Evolutionary conservation across 352 stramenopile genomes (phyloP).

Genomic region (Phytophthora crassamura): DNA sequence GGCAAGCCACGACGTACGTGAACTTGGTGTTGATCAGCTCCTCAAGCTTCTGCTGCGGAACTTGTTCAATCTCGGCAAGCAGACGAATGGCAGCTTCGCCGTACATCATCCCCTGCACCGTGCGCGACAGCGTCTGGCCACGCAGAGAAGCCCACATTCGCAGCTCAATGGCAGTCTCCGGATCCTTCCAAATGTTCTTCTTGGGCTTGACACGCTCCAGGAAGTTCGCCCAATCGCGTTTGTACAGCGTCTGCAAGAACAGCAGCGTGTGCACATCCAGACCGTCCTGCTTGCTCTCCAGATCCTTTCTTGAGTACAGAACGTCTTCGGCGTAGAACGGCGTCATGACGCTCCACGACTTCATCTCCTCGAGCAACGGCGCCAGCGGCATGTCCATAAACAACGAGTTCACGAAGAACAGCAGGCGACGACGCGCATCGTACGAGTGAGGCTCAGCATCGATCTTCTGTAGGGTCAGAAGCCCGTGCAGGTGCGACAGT

Average conservation of each 20-base stretch:
- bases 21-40: constrained; percentile 99
- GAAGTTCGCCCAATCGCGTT: constrained; percentile 98
- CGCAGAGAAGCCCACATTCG: constrained; percentile 98
- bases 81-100: constrained; percentile 98
- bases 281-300: constrained; percentile 96
- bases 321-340: constrained; percentile 99
- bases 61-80: constrained; percentile 95
- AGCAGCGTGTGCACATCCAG: constrained; percentile 87
- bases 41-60: constrained; percentile 91
- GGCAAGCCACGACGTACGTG: constrained; percentile 98
- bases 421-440: constrained; percentile 95
- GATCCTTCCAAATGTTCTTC: constrained; percentile 93
- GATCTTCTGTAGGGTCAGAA: constrained; percentile 96
- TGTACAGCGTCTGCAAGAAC: constrained; percentile 97
- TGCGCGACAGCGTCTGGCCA: constrained; percentile 97
- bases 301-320: constrained; percentile 96
- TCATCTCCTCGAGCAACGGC: constrained; percentile 97
- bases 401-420: constrained; percentile 99
- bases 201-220: constrained; percentile 96
- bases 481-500: constrained; percentile 91
- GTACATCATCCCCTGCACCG: constrained; percentile 99
- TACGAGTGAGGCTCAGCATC: constrained; percentile 97
- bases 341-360: constrained; percentile 98
- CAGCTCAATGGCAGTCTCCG: constrained; percentile 87
- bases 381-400: constrained; percentile 99